Evolutionary conservation across 192 early-diverging fungal species (phyloP).

Genomic region (Coemansia reversa): DNA sequence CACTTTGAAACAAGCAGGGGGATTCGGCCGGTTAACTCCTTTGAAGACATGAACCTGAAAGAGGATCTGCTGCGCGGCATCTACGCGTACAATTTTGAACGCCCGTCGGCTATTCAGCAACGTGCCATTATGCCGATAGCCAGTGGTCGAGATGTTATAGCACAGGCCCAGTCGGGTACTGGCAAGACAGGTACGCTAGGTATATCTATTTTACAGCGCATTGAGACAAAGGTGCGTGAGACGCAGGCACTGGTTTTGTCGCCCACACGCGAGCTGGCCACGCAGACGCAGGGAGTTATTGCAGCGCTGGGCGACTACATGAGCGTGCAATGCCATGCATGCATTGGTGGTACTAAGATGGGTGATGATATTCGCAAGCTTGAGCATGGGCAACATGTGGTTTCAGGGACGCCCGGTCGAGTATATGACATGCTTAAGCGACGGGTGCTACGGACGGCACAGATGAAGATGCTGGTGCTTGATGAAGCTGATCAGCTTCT

Average conservation of each 20-base stretch:
- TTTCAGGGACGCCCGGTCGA: constrained; percentile 93
- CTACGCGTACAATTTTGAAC: constrained; percentile 98
- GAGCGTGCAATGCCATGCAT: constrained; percentile 94
- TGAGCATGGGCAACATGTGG: constrained; percentile 90
- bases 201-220: constrained; percentile 87
- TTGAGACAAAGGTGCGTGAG: constrained; percentile 84
- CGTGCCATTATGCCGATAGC: constrained; percentile 90
- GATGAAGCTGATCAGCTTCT: constrained; percentile 98
- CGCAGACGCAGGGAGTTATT: constrained; percentile 91
- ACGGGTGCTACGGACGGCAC: constrained; percentile 71
- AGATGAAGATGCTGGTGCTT: constrained; percentile 94
- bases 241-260: constrained; percentile 92
- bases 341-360: constrained; percentile 90
- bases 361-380: constrained; percentile 91
- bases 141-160: constrained; percentile 90
- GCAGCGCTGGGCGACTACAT: constrained; percentile 95
- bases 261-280: constrained; percentile 95
- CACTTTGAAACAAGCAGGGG: constrained; percentile 75
- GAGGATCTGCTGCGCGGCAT: constrained; percentile 95
- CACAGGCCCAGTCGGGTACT: constrained; percentile 97
- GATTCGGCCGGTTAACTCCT: constrained; percentile 82
- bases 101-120: constrained; percentile 98
- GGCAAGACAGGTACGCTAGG: constrained; percentile 98
- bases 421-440: constrained; percentile 97
- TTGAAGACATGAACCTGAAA: constrained; percentile 96